A percentile compares a stretch with the other conserved stretches of the same genome.
These are phyloP conservation scores for Rhododendron ferrugineum DNA, from an alignment of 148 eudicot species.

Conservation along the genomic window DNA sequence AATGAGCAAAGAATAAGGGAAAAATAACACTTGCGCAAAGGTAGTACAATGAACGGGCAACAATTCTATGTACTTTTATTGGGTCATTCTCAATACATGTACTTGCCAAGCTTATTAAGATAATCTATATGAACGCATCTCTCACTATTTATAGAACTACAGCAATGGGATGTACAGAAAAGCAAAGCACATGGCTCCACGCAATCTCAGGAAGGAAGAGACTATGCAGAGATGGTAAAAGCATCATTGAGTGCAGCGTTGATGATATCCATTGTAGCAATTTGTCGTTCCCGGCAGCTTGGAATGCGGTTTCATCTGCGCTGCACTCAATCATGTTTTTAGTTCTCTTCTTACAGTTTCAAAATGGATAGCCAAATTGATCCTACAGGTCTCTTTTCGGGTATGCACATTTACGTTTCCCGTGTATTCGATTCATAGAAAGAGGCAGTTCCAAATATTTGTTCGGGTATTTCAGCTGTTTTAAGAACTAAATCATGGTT, in stretches of 20 bases:
- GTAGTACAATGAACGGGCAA: background rate
- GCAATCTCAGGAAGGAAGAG: background rate
- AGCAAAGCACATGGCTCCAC: background rate
- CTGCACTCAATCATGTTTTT: conserved; percentile 24
- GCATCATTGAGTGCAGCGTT: conserved; percentile 77
- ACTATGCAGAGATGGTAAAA: conserved; percentile 22
- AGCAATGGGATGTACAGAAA: background rate
- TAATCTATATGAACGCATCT: background rate
- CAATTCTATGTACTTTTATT: background rate
- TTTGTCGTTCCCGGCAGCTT: background rate
- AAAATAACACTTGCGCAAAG: background rate
- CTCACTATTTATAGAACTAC: background rate
- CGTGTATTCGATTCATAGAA: background rate
- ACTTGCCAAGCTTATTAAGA: background rate
- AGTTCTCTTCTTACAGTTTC: background rate
- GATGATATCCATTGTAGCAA: conserved; percentile 27
- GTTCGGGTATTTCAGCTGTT: background rate
- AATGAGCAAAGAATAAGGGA: background rate
- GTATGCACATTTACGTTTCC: background rate
- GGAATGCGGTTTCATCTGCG: conserved; percentile 26
- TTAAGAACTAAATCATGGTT: background rate
- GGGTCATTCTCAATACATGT: background rate
- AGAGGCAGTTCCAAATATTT: background rate
- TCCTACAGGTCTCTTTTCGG: background rate
- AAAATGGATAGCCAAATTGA: background rate